Evolutionary conservation across 805 yeast species (phyloP).

Genomic region (Maudiozyma barnettii): DNA sequence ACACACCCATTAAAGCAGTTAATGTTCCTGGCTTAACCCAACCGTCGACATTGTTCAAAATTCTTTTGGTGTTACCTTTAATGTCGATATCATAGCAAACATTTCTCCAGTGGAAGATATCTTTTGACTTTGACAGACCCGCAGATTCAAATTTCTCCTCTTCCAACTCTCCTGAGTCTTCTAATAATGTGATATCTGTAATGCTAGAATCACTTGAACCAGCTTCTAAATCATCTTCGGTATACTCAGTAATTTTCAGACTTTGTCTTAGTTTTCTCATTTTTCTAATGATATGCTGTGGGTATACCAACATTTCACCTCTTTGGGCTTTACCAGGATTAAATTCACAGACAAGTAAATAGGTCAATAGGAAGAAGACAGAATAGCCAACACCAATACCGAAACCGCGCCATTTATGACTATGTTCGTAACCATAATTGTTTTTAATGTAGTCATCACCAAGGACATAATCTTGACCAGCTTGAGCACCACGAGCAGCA

Average conservation of each 20-base stretch:
- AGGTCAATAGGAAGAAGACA: constrained; percentile 41
- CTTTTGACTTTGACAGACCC: constrained; percentile 29
- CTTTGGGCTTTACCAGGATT: constrained; percentile 46
- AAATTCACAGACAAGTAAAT: constrained; percentile 41
- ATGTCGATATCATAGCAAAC: constrained; percentile 61
- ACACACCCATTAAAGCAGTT: constrained; percentile 70
- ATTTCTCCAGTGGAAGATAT: constrained; percentile 70
- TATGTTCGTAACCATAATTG: constrained; percentile 33
- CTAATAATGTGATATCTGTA: constrained; percentile 17
- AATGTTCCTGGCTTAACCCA: constrained; percentile 79
- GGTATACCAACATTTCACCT: constrained; percentile 54
- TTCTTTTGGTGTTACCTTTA: constrained; percentile 49
- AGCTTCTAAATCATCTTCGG: constrained; percentile 4
- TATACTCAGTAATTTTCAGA: neutral
- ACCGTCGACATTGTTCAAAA: constrained; percentile 60
- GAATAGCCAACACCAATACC: constrained; percentile 48
- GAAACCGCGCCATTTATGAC: constrained; percentile 50
- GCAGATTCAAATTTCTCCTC: constrained; percentile 3
- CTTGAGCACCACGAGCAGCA: constrained; percentile 40
- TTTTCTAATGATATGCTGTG: constrained; percentile 37
- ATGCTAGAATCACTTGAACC: constrained; percentile 5
- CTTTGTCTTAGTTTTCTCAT: constrained; percentile 31
- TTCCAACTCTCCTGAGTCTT: constrained; percentile 14
- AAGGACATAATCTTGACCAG: constrained; percentile 37
- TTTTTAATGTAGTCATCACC: constrained; percentile 38